Base-by-base conservation (phyloP, 768 basidiomycete species). In the Chalciporus sphaerocephalus region DNA sequence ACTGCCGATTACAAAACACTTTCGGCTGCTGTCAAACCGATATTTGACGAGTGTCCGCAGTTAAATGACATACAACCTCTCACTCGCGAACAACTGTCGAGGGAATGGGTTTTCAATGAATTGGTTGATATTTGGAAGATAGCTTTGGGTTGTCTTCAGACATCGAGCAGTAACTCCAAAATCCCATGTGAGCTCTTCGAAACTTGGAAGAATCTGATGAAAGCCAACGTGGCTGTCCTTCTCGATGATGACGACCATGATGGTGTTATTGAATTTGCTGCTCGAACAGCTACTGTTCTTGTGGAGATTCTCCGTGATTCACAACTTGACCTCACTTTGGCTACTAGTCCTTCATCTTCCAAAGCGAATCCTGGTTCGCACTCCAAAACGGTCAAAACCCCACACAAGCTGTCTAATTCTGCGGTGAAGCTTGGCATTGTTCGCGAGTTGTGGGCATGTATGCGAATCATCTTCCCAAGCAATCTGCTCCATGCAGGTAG, bases 121-220 rank as follows among this genome's bases (percentile, higher is more conserved):
- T 50, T 86, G 38, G 59, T 83, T 25, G 66, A 69, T 5, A 59
- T 79, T 5, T 87, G 83, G 83, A 75, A 57, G 59, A 65, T 69
- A 51, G 64, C 75, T 18, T 40, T 76, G 49, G 59, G 64, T 21
- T 62, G 61, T 44, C 56, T 85, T 36, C 70, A 75, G 47, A 65
- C 80, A 51, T 59, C 61, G 42, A 75, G 75, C 38, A 75, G 75
- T 38, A 67, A 74, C 10, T 65, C 58, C 22, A 65, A 63, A 16
- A 62, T 76, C 23, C 78, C 83, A 12, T 51, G 55, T 1, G 77
- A 80, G 48, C 63, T 84, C 4, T 55, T 76, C 6, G 69, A 67
- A 12, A 70, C 80, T 7, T 88, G 85, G 85, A 66, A 72, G 28
- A 74, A 75, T 33, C 59, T 88, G 24, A 52, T 86, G 30, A 71